Evolutionary conservation across 2,329 filamentous ascomycete genomes (phyloP).

Genomic region (Pseudogymnoascus pannorum): DNA sequence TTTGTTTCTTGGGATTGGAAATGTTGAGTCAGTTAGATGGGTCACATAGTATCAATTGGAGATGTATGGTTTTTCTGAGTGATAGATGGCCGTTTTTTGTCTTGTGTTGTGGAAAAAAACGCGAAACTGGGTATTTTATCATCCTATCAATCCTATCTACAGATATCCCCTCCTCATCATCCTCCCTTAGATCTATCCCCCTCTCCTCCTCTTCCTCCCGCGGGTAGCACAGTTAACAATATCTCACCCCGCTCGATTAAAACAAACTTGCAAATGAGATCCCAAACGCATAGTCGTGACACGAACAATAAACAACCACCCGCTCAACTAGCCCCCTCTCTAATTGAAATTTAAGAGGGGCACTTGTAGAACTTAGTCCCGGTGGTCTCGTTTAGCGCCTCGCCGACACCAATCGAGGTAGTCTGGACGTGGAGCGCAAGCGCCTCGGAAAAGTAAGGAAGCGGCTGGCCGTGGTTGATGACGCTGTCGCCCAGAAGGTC

Average conservation of each 20-base stretch:
- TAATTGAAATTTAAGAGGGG: background rate
- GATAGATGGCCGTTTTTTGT: background rate
- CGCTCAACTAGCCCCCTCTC: background rate
- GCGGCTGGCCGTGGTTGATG: slow-evolving; percentile 39
- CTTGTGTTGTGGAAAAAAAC: background rate
- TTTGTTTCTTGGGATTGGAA: no score
- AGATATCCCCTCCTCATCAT: background rate
- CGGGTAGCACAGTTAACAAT: no score
- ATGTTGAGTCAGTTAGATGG: no score
- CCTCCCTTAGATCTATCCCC: background rate
- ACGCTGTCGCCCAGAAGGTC: slow-evolving; percentile 42
- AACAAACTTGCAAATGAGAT: background rate
- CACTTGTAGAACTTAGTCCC: background rate
- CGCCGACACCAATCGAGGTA: background rate
- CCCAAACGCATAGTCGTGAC: background rate
- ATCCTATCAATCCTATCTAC: slow-evolving; percentile 3
- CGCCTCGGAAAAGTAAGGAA: slow-evolving; percentile 38
- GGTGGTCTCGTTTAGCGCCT: background rate
- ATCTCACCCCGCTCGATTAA: background rate
- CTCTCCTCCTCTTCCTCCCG: background rate
- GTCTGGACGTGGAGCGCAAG: background rate
- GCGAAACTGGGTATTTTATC: slow-evolving; percentile 1
- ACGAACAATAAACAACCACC: background rate
- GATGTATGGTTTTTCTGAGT: background rate
- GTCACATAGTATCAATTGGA: background rate